phyloP scores from a whole-genome alignment of 1,139 yeast genomes.

The Kodamaea ohmeri region DNA sequence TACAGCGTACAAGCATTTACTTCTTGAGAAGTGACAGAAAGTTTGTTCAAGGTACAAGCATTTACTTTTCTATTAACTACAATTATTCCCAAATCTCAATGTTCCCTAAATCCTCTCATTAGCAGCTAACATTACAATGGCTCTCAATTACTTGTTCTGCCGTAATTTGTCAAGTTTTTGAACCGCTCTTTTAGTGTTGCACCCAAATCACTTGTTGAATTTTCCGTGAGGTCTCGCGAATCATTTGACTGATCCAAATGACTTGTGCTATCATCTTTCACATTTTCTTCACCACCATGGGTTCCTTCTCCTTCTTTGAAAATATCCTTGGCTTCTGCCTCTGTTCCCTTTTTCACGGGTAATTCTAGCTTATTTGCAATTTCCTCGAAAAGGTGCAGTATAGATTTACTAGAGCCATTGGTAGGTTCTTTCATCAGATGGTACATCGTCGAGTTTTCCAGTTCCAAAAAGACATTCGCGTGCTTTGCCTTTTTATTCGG shows the following conservation, averaged over 20 bases:
- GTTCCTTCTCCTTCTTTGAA: slow-evolving; percentile 13
- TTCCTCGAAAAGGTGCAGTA: slow-evolving; percentile 34
- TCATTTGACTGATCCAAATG: slow-evolving; percentile 7
- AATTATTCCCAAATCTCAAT: too few species aligned
- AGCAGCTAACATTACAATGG: too few species aligned
- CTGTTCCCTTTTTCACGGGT: slow-evolving; percentile 1
- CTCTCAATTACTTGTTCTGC: neutral
- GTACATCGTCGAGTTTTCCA: slow-evolving; percentile 31
- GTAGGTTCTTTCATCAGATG: slow-evolving; percentile 27
- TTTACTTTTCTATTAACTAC: too few species aligned
- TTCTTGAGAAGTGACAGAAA: too few species aligned
- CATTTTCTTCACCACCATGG: neutral
- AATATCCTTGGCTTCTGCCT: slow-evolving; percentile 14
- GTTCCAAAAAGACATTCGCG: slow-evolving; percentile 37
- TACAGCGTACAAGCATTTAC: too few species aligned
- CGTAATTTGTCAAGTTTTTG: slow-evolving; percentile 22
- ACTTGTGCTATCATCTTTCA: neutral
- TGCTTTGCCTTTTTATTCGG: slow-evolving; percentile 12
- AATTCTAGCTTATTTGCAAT: slow-evolving; percentile 17
- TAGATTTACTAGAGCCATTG: slow-evolving; percentile 22
- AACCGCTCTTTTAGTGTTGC: slow-evolving; percentile 30
- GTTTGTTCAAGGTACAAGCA: too few species aligned
- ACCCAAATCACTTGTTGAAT: slow-evolving; percentile 33
- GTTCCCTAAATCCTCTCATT: neutral
- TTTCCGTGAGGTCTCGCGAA: slow-evolving; percentile 21